Evolutionary conservation across 371 early-diverging fungal genomes (phyloP), one percentile per base, ranked within the genome.

Genomic region (Lichtheimia ornata): DNA sequence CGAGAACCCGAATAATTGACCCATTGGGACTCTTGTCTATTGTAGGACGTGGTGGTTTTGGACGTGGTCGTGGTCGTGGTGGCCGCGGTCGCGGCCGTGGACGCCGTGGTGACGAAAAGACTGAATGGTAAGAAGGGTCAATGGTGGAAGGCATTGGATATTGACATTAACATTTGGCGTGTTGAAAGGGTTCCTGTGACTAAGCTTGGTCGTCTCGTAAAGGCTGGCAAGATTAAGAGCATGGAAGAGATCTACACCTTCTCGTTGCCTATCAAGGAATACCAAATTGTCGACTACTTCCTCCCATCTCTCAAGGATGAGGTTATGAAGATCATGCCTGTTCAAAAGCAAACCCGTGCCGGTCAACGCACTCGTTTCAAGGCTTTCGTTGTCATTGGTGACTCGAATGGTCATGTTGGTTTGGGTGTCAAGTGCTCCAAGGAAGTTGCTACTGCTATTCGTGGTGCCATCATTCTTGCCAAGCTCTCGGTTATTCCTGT

Each of bases 361-460:
- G 99, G 99, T 88, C 99, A 99, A 88, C 95, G 98, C 74, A 99
- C 99, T 71, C 94, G 97, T 71, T 99, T 99, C 91, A 99, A 99
- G 93, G 99, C 97, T 70, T 97, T 97, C 75, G 98, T 98, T 61
- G 93, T 95, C 86, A 94, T 99, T 76, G 99, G 99, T 83, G 98
- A 99, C 88, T 85, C 83, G 59, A 86, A 96, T 74, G 98, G 99
- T 65, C 98, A 98, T 86, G 96, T 99, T 75, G 99, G 99, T 83
- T 89, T 99, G 63, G 99, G 99, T 82, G 96, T 97, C 81, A 99
- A 98, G 90, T 96, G 98, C 88, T 91, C 98, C 76, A 98, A 98
- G 93, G 99, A 99, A 86, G 97, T 97, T 49, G 97, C 97, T 75
- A 92, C 95, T 63, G 97, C 99, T 64, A 99, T 99, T 74, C 95